Conservation (phyloP, 345 rosid species). For the Orychophragmus violaceus region DNA sequence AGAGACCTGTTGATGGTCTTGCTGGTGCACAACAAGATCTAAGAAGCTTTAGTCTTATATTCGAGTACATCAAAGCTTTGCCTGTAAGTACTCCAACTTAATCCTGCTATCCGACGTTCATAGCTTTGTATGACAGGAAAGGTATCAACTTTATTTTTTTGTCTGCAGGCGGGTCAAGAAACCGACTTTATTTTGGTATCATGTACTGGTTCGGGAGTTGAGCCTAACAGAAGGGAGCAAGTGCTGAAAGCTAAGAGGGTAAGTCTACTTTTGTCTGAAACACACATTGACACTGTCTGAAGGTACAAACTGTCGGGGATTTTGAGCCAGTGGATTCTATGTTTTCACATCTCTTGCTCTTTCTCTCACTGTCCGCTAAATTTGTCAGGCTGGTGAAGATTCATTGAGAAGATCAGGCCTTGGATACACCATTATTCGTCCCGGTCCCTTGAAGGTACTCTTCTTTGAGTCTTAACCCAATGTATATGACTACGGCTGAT, state of each 20-base stretch:
- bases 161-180: constrained; percentile 89
- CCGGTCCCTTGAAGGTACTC: constrained; percentile 80
- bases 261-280: constrained; percentile 5
- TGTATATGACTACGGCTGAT: neutral
- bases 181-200: constrained; percentile 90
- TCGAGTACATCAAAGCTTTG: constrained; percentile 87
- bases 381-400: constrained; percentile 84
- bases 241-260: constrained; percentile 94
- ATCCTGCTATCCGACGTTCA: neutral
- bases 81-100: constrained; percentile 50
- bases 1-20: constrained; percentile 72
- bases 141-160: constrained; percentile 10
- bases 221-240: constrained; percentile 82
- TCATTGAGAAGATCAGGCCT: constrained; percentile 90
- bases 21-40: constrained; percentile 61
- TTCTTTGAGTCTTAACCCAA: constrained; percentile 7
- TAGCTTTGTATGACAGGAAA: neutral
- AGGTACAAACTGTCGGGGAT: neutral
- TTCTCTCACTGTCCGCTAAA: neutral
- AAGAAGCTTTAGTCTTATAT: constrained; percentile 73
- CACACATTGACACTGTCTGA: neutral
- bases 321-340: neutral
- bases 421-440: constrained; percentile 90
- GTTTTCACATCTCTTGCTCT: neutral
- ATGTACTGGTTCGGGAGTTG: constrained; percentile 86